A percentile compares a stretch with the other conserved stretches of the same genome.
Conservation (phyloP, 2,329 filamentous ascomycete genomes). For the Zymoseptoria tritici region DNA sequence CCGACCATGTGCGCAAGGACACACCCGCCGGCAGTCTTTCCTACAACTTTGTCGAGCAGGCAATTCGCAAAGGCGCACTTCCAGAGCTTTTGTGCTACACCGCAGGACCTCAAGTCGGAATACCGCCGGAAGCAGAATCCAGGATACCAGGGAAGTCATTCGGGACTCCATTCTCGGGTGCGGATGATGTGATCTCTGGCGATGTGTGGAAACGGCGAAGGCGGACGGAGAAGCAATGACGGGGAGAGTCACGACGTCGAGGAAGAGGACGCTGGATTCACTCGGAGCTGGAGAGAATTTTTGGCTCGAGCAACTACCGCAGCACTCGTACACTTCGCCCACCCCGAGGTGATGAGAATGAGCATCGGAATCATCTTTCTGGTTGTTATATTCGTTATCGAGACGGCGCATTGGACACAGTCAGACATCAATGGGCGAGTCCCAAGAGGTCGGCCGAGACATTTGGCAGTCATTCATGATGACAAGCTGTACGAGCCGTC, state of each 20-base stretch:
- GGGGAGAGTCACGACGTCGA: slow-evolving; percentile 39
- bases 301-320: no score
- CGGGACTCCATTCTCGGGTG: slow-evolving; percentile 49
- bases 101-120: slow-evolving; percentile 39
- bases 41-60: slow-evolving; percentile 51
- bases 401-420: slow-evolving; percentile 91
- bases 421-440: slow-evolving; percentile 75
- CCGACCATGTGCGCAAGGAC: slow-evolving; percentile 41
- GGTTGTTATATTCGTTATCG: slow-evolving; percentile 69
- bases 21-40: slow-evolving; percentile 47
- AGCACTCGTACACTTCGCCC: no score
- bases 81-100: slow-evolving; percentile 29
- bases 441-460: slow-evolving; percentile 82
- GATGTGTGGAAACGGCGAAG: slow-evolving; percentile 46
- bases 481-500: slow-evolving; percentile 93
- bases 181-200: slow-evolving; percentile 51
- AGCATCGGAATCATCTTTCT: no score
- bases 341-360: not conserved
- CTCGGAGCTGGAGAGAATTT: no score
- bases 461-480: slow-evolving; percentile 89
- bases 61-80: slow-evolving; percentile 42
- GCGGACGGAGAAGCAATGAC: slow-evolving; percentile 45
- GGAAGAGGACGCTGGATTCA: no score
- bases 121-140: no score
- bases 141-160: slow-evolving; percentile 37